Percentiles rank a stretch among this genome's conserved stretches.
These are phyloP conservation scores for Pseudotsuga menziesii DNA, from an alignment of 75 land plant genomes.

Conservation along the genomic window DNA sequence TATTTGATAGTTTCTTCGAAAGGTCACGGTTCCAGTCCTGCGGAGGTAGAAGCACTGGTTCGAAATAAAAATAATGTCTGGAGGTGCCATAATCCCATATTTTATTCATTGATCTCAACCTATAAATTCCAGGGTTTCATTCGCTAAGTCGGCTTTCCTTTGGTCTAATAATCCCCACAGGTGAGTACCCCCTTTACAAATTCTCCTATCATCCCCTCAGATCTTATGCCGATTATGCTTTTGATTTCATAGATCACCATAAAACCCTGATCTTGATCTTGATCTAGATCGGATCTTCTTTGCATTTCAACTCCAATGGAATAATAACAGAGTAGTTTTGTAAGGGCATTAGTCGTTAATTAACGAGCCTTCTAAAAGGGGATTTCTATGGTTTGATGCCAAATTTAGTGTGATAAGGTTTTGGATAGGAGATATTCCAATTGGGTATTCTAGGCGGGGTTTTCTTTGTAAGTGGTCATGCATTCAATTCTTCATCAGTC, in stretches of 20 bases:
- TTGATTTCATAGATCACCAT: not conserved
- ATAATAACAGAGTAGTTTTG: not conserved
- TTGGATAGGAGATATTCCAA: too few species aligned
- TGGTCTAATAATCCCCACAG: conserved; percentile 6
- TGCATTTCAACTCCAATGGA: not conserved
- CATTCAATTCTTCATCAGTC: too few species aligned
- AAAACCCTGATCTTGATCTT: not conserved
- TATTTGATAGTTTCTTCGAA: too few species aligned
- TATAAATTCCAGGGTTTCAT: too few species aligned
- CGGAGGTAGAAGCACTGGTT: too few species aligned
- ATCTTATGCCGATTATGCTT: not conserved
- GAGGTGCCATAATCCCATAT: too few species aligned
- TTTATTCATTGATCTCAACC: too few species aligned
- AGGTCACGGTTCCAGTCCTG: too few species aligned
- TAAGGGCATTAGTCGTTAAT: not conserved
- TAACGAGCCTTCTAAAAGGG: too few species aligned
- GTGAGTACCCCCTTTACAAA: not conserved
- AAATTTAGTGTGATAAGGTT: not conserved
- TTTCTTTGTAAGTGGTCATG: too few species aligned
- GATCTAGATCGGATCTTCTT: not conserved
- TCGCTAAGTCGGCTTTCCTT: not conserved
- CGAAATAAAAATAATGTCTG: too few species aligned
- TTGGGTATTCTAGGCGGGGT: too few species aligned
- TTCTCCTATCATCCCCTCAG: not conserved
- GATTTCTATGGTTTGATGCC: not conserved